Evolutionary conservation across 2,329 filamentous ascomycete species (phyloP), one percentile per base, ranked within the genome.

Genomic region (Elsinoe batatas): DNA sequence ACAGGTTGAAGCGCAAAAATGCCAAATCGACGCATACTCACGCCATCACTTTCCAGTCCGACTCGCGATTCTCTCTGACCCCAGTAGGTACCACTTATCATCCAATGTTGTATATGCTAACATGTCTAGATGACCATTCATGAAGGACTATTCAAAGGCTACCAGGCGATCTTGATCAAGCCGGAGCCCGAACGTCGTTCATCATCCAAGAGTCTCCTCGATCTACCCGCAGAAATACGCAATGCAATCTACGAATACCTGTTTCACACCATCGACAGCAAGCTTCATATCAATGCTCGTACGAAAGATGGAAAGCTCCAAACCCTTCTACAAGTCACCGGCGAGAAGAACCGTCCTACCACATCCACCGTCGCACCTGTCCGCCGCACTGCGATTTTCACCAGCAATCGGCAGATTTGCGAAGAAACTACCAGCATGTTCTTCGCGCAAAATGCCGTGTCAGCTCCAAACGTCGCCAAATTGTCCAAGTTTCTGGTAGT

Each of bases 221-320:
- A 61, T 13, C 46, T 63, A 0, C 61, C 61, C 5, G 18, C 59
- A 1, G 63, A 64, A 56, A 44, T 64, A 1, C 57, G 60, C 2
- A 38, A 38, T 20, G 50, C 42, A 43, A 57, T 51, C 1, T 51
- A 51, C 12, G 17, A 11, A 5, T 6, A 51, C 33, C 47, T 51
- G 3, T 51, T 51, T 15, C 1, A 11, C 10, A n/a, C 10, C 2
- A 6, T 15, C 32, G 35, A 38, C n/a, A 18, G 37, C 2, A 33
- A 36, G 26, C 20, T 38, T 13, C 26, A 13, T 3, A 26, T 51
- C 18, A 3, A n/a, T 12, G 20, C 6, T 11, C 47, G 15, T 4
- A 51, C 26, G 17, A 36, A 18, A 17, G 13, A 38, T 13, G 47
- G 47, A 5, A 51, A 38, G 17, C n/a, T 51, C 5, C 33, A 17